Conservation (phyloP, 306 rosid genomes). For the Quercus mongolica region DNA sequence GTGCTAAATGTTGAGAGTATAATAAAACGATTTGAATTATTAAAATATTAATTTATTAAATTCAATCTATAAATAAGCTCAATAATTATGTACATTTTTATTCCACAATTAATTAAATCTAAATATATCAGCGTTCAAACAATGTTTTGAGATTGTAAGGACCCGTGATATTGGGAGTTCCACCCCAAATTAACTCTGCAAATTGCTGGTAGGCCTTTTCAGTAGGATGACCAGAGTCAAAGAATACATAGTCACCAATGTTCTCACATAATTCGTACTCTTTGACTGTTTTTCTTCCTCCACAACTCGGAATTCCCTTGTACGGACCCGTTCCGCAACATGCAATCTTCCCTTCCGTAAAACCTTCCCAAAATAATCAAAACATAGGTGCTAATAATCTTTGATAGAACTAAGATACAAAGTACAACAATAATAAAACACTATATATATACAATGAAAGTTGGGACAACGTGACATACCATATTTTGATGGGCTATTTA, state of each 20-base stretch:
- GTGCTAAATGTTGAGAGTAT: too few relatives aligned
- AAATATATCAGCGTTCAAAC: not conserved
- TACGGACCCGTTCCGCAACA: slow-evolving; percentile 47
- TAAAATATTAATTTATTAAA: too few relatives aligned
- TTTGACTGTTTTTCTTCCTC: slow-evolving; percentile 28
- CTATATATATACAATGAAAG: too few relatives aligned
- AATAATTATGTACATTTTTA: too few relatives aligned
- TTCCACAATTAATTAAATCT: too few relatives aligned
- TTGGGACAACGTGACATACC: not conserved
- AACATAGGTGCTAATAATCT: too few relatives aligned
- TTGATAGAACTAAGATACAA: too few relatives aligned
- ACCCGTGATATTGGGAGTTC: slow-evolving; percentile 14
- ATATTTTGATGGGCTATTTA: not conserved
- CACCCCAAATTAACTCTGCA: slow-evolving; percentile 33
- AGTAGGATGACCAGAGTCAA: slow-evolving; percentile 42
- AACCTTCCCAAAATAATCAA: slow-evolving; percentile 5
- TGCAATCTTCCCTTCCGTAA: slow-evolving; percentile 36
- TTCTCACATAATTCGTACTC: slow-evolving; percentile 31
- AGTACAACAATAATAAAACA: too few relatives aligned
- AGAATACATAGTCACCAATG: slow-evolving; percentile 30
- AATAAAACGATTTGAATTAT: too few relatives aligned
- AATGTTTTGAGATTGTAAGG: slow-evolving; percentile 34
- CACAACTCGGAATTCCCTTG: slow-evolving; percentile 45
- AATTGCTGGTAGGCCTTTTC: slow-evolving; percentile 30
- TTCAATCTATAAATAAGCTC: too few relatives aligned